phyloP scores from a whole-genome alignment of 2,329 filamentous ascomycete genomes.

The Dothideomycetidae sp. region DNA sequence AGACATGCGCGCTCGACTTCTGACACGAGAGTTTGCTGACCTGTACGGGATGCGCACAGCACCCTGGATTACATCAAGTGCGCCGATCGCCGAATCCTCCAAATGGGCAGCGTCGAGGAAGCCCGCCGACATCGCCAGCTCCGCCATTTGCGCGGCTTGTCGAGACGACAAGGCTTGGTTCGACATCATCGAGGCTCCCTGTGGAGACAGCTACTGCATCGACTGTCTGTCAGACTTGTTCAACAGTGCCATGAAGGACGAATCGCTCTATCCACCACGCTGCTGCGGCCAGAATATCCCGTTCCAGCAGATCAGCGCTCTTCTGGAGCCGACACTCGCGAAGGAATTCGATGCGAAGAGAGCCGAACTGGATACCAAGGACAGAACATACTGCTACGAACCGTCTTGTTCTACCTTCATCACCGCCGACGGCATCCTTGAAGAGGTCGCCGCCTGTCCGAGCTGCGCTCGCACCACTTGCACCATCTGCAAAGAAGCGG shows the following conservation, averaged over 20 bases:
- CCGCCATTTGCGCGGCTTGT: no score
- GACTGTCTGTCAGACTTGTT: slow-evolving; percentile 34
- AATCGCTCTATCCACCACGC: slow-evolving; percentile 38
- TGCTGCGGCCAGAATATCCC: slow-evolving; percentile 35
- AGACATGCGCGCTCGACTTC: no score
- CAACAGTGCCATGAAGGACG: slow-evolving; percentile 28
- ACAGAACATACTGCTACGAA: slow-evolving; percentile 37
- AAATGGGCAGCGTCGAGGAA: no score
- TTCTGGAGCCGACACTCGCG: slow-evolving; percentile 24
- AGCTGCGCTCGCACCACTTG: slow-evolving; percentile 34
- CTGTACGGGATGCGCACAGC: no score
- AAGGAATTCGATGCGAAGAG: slow-evolving; percentile 29
- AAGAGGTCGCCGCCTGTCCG: slow-evolving; percentile 27
- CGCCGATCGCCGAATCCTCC: no score
- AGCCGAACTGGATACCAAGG: slow-evolving; percentile 32
- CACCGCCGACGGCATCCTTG: slow-evolving; percentile 17
- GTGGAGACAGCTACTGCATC: slow-evolving; percentile 35
- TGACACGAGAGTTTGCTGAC: no score
- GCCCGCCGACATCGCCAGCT: no score
- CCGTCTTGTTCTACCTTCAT: slow-evolving; percentile 35
- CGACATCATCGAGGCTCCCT: no score
- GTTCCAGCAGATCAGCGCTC: slow-evolving; percentile 18
- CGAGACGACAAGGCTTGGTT: no score
- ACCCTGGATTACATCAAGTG: no score
- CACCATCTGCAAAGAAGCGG: slow-evolving; percentile 31